Percentiles rank a stretch among this genome's conserved stretches.
Conservation (phyloP, 345 rosid genomes). For the Salix caprea region DNA sequence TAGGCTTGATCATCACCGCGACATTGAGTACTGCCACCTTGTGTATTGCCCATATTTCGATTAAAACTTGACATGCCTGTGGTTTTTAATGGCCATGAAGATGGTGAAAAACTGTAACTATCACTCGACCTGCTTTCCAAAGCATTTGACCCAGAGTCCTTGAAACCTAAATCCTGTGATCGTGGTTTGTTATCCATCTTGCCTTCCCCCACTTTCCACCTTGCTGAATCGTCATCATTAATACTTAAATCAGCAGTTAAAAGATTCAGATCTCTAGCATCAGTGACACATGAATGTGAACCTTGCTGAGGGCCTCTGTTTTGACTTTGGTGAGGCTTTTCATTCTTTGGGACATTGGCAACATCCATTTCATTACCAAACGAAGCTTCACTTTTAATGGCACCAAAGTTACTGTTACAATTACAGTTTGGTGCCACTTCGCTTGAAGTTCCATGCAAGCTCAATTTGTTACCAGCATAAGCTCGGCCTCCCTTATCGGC, state of each 20-base stretch:
- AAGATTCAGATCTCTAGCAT: slow-evolving; percentile 4
- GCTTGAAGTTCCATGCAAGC: not conserved
- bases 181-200: slow-evolving; percentile 1
- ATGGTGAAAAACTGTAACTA: not conserved
- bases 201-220: not conserved
- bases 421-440: slow-evolving; percentile 3
- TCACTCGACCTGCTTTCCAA: slow-evolving; percentile 5
- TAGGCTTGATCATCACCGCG: slow-evolving; percentile 3
- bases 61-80: slow-evolving; percentile 5
- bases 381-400: not conserved
- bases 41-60: not conserved
- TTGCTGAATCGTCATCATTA: not conserved
- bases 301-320: slow-evolving; percentile 1
- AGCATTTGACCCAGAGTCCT: not conserved
- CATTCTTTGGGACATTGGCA: slow-evolving; percentile 1
- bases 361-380: not conserved
- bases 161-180: not conserved
- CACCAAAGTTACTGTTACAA: not conserved
- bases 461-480: not conserved
- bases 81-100: slow-evolving; percentile 5
- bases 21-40: not conserved
- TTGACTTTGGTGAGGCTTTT: not conserved
- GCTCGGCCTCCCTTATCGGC: not conserved
- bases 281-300: not conserved
- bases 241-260: slow-evolving; percentile 4